Percentiles rank a stretch among this genome's conserved stretches.
phyloP scores from a whole-genome alignment of 345 rosid genomes.

The Conringia planisiliqua region DNA sequence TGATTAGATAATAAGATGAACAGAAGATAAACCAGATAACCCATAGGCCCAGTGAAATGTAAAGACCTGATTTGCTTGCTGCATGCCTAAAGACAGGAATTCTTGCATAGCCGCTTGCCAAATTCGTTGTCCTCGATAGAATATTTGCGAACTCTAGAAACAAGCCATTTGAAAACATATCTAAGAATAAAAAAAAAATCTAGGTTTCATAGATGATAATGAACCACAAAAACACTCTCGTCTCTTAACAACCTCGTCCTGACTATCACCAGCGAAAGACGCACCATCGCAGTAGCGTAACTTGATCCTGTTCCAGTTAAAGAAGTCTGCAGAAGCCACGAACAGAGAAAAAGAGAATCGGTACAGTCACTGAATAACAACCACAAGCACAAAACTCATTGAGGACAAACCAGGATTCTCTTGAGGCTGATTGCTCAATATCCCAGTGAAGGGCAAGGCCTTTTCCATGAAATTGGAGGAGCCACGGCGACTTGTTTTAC shows the following conservation, averaged over 20 bases:
- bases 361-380: background rate
- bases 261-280: constrained; percentile 80
- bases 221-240: background rate
- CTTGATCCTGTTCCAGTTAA: constrained; percentile 90
- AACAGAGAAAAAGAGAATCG: background rate
- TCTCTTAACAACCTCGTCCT: constrained; percentile 50
- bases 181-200: background rate
- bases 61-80: constrained; percentile 63
- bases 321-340: constrained; percentile 61
- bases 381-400: background rate
- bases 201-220: background rate
- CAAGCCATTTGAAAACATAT: background rate
- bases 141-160: constrained; percentile 47
- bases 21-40: background rate
- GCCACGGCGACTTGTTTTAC: constrained; percentile 74
- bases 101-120: constrained; percentile 76
- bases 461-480: constrained; percentile 81
- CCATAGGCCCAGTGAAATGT: background rate
- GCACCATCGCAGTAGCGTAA: constrained; percentile 95
- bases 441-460: constrained; percentile 60
- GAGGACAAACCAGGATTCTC: constrained; percentile 71
- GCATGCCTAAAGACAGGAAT: constrained; percentile 72
- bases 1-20: constrained; percentile 1
- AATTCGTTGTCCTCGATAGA: constrained; percentile 80
- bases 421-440: constrained; percentile 68